Conservation (phyloP, 495 filamentous ascomycete species). For the Annulohypoxylon maeteangense region DNA sequence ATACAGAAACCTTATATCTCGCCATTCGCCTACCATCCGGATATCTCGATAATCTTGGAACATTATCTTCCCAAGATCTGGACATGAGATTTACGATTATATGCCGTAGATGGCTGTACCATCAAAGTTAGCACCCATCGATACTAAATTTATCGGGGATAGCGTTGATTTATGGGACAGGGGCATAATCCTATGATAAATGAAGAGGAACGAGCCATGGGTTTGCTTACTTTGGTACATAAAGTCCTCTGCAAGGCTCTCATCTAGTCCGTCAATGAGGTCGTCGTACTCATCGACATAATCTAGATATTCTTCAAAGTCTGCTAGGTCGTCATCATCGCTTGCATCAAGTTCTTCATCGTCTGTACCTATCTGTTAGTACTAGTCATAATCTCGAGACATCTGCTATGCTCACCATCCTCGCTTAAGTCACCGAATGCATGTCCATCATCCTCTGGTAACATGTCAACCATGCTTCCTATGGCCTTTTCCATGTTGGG, state of each 20-base stretch:
- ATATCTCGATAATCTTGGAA: neutral
- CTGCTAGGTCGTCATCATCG: neutral
- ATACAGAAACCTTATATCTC: neutral
- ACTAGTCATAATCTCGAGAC: neutral
- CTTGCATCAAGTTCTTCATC: constrained; percentile 3
- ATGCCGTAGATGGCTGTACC: neutral
- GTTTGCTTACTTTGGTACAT: neutral
- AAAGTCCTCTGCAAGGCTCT: neutral
- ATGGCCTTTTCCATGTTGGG: neutral
- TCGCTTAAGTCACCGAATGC: neutral
- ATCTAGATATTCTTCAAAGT: constrained; percentile 1
- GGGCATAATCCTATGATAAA: neutral
- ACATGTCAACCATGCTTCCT: neutral
- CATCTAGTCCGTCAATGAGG: neutral
- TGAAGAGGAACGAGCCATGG: neutral
- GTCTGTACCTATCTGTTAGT: neutral
- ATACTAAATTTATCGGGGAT: neutral
- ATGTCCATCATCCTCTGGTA: neutral
- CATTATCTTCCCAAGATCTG: neutral
- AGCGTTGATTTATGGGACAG: no score
- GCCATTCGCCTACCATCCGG: neutral
- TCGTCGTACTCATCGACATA: constrained; percentile 3
- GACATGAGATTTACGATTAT: neutral
- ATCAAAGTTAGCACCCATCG: neutral
- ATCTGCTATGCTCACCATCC: neutral